These are phyloP conservation scores for Oryza officinalis DNA, from an alignment of 176 grass and related monocot genomes.

Conservation along the genomic window DNA sequence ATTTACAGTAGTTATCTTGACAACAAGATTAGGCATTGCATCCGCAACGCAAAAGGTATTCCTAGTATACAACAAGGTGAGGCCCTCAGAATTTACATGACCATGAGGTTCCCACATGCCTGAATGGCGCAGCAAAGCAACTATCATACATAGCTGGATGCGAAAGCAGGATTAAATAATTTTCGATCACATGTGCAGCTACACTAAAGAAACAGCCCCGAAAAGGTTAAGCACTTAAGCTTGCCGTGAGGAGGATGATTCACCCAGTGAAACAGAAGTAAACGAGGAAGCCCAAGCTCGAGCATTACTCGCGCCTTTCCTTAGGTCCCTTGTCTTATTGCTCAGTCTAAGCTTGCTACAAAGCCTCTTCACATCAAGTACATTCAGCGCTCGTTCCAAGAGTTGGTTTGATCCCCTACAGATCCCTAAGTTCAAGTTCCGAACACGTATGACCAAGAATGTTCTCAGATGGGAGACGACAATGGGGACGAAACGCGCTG, in stretches of 20 bases:
- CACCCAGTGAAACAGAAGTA: slow-evolving; percentile 83
- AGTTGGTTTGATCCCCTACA: slow-evolving; percentile 54
- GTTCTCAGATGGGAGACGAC: slow-evolving; percentile 44
- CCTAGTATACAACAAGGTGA: slow-evolving; percentile 60
- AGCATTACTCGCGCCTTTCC: slow-evolving; percentile 79
- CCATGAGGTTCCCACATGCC: slow-evolving; percentile 41
- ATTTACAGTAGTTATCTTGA: slow-evolving; percentile 32
- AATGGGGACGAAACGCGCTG: slow-evolving; percentile 22
- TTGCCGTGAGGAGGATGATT: slow-evolving; percentile 64
- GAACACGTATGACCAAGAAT: slow-evolving; percentile 44
- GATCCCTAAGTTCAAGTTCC: slow-evolving; percentile 51
- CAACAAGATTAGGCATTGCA: slow-evolving; percentile 30
- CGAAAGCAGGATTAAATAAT: slow-evolving; percentile 39
- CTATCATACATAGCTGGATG: slow-evolving; percentile 43
- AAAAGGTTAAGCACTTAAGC: slow-evolving; percentile 35
- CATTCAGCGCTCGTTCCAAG: slow-evolving; percentile 43
- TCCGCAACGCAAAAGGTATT: slow-evolving; percentile 31
- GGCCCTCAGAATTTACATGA: slow-evolving; percentile 67
- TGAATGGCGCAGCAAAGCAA: slow-evolving; percentile 32
- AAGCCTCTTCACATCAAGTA: slow-evolving; percentile 60
- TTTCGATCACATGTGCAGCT: slow-evolving; percentile 35
- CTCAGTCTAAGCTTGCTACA: slow-evolving; percentile 69
- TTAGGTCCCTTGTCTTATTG: slow-evolving; percentile 64
- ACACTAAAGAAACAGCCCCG: slow-evolving; percentile 35
- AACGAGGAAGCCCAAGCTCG: slow-evolving; percentile 87